phyloP scores from a whole-genome alignment of 495 filamentous ascomycete genomes.

The Penicillium roqueforti region DNA sequence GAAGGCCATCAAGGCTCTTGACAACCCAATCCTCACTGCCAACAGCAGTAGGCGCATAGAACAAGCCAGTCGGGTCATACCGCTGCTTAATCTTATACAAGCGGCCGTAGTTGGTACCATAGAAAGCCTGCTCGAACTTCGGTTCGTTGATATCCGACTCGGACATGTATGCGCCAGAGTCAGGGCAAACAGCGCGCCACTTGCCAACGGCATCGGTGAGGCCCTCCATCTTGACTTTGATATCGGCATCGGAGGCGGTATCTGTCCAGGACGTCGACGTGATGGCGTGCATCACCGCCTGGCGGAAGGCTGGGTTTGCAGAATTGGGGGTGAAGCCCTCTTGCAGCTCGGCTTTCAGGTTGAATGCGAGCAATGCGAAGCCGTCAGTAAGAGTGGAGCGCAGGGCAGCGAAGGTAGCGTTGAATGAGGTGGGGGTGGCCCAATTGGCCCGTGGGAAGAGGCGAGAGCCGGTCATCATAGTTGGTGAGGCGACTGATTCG shows the following conservation, averaged over 20 bases:
- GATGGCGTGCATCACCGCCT: slow-evolving; percentile 50
- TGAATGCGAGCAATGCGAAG: slow-evolving; percentile 44
- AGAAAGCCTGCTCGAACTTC: slow-evolving; percentile 60
- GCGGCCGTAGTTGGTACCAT: slow-evolving; percentile 50
- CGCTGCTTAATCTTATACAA: slow-evolving; percentile 49
- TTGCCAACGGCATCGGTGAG: slow-evolving; percentile 42
- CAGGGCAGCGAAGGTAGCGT: slow-evolving; percentile 43
- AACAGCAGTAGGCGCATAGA: slow-evolving; percentile 53
- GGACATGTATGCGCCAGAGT: slow-evolving; percentile 34
- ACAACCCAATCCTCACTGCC: slow-evolving; percentile 51
- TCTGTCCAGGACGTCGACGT: slow-evolving; percentile 30
- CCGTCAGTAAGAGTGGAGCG: slow-evolving; percentile 42
- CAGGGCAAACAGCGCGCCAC: slow-evolving; percentile 45
- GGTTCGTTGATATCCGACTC: slow-evolving; percentile 57
- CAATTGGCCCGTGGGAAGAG: slow-evolving; percentile 50
- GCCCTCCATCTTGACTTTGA: slow-evolving; percentile 17
- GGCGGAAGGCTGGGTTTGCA: slow-evolving; percentile 54
- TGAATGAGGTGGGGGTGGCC: slow-evolving; percentile 31
- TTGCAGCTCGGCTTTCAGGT: slow-evolving; percentile 40
- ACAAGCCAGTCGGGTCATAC: slow-evolving; percentile 51
- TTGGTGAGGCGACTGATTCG: slow-evolving; percentile 39
- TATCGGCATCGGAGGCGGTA: slow-evolving; percentile 18
- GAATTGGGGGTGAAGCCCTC: slow-evolving; percentile 31
- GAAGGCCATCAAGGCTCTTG: slow-evolving; percentile 27
- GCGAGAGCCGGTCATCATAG: slow-evolving; percentile 43